Evolutionary conservation across 2,329 filamentous ascomycete genomes (phyloP).

Genomic region (Periconia sp.): DNA sequence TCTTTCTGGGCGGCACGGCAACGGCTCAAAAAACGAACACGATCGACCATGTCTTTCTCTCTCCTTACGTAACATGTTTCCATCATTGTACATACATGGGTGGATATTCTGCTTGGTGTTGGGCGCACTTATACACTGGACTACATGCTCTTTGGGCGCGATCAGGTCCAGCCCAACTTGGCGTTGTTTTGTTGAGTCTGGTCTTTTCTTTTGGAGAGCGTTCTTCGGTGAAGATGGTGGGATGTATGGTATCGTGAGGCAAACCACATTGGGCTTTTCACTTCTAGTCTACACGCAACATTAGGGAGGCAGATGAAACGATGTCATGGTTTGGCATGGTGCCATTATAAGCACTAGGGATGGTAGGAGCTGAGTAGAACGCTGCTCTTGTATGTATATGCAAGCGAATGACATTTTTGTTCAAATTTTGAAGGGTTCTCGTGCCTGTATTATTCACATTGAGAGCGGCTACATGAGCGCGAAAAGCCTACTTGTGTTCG

Average conservation of each 20-base stretch:
- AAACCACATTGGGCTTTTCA: not conserved
- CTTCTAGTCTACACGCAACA: not conserved
- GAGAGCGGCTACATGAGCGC: no score
- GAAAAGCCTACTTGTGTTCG: no score
- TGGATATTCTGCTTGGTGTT: conserved; percentile 7
- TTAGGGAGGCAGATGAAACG: not conserved
- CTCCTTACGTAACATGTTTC: conserved; percentile 14
- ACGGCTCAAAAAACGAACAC: conserved; percentile 6
- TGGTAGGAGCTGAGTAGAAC: not conserved
- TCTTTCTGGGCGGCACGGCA: conserved; percentile 3
- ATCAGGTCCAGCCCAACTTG: not conserved
- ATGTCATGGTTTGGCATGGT: not conserved
- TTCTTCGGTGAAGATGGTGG: not conserved
- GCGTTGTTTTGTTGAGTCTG: not conserved
- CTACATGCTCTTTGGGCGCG: not conserved
- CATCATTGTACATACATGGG: conserved; percentile 14
- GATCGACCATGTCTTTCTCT: conserved; percentile 6
- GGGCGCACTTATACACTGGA: conserved; percentile 12
- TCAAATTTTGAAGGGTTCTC: not conserved
- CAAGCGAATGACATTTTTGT: not conserved
- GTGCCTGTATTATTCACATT: not conserved
- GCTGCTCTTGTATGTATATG: not conserved
- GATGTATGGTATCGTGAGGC: not conserved
- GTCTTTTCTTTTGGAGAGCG: not conserved
- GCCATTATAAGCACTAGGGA: not conserved